These are phyloP conservation scores for Lichtheimia ornata DNA, from an alignment of 371 early-diverging fungal species.

Conservation along the genomic window DNA sequence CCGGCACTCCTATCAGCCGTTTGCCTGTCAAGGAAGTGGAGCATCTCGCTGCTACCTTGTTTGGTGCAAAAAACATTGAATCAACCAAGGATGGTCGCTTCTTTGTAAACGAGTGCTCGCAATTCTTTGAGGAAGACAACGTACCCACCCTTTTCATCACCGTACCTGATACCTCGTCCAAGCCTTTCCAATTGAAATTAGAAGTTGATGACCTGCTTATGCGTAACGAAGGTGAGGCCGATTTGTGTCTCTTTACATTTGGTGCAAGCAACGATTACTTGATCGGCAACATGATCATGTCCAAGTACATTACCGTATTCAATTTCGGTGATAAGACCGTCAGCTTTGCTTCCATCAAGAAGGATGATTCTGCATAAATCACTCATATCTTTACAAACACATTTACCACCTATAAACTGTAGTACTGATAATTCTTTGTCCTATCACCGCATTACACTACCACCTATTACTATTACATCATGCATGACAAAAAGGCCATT, in stretches of 20 bases:
- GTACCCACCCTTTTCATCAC: slow-evolving; percentile 16
- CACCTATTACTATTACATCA: too few relatives aligned
- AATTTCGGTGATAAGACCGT: slow-evolving; percentile 33
- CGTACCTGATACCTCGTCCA: slow-evolving; percentile 5
- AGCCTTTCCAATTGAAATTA: too few relatives aligned
- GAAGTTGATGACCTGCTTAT: slow-evolving; percentile 13
- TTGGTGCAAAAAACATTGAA: too few relatives aligned
- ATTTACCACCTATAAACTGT: too few relatives aligned
- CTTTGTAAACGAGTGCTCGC: slow-evolving; percentile 24
- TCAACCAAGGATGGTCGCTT: slow-evolving; percentile 7
- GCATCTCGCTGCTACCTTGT: too few relatives aligned
- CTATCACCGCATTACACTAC: too few relatives aligned
- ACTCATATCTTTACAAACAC: too few relatives aligned
- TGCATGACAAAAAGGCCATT: too few relatives aligned
- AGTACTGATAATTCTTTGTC: too few relatives aligned
- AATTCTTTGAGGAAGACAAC: slow-evolving; percentile 4
- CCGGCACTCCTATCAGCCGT: not conserved
- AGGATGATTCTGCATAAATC: not conserved
- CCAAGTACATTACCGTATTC: slow-evolving; percentile 33
- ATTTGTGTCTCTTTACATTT: slow-evolving; percentile 29
- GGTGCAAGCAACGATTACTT: slow-evolving; percentile 20
- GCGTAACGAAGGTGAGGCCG: not conserved
- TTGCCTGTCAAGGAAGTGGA: too few relatives aligned
- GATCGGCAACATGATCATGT: slow-evolving; percentile 36
- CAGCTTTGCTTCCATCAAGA: slow-evolving; percentile 32